Percentiles rank a stretch among this genome's conserved stretches.
These are phyloP conservation scores for Hyaloscypha variabilis DNA, from an alignment of 495 filamentous ascomycete genomes.

Conservation along the genomic window DNA sequence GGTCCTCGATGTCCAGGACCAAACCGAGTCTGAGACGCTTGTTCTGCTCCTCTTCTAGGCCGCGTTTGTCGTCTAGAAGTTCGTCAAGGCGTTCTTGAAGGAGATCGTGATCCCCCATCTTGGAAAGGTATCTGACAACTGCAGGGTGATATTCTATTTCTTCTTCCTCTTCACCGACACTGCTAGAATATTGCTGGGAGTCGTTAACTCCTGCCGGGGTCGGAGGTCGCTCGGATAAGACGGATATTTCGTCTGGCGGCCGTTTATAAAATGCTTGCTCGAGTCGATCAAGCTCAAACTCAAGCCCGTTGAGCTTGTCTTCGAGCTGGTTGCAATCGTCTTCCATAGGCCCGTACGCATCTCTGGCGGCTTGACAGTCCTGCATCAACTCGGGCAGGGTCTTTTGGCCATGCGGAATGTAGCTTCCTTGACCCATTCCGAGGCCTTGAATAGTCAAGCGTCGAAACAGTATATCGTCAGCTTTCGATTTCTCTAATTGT, in stretches of 20 bases:
- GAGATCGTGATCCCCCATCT: conserved; percentile 2
- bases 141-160: background rate
- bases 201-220: background rate
- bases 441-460: background rate
- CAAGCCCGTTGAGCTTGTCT: background rate
- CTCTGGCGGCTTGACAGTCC: background rate
- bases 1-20: background rate
- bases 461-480: background rate
- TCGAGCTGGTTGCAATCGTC: conserved; percentile 8
- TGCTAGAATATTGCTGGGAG: background rate
- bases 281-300: background rate
- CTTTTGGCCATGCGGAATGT: background rate
- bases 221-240: background rate
- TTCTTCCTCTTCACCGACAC: background rate
- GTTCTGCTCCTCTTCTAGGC: background rate
- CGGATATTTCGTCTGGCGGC: background rate
- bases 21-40: background rate
- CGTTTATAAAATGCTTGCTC: background rate
- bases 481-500: background rate
- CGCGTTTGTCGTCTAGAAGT: background rate
- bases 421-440: background rate
- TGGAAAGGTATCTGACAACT: background rate
- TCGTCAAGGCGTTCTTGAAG: background rate
- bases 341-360: conserved; percentile 3
- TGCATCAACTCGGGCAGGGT: background rate